Evolutionary conservation across 306 rosid species (phyloP).

Genomic region (Heteromeles arbutifolia): DNA sequence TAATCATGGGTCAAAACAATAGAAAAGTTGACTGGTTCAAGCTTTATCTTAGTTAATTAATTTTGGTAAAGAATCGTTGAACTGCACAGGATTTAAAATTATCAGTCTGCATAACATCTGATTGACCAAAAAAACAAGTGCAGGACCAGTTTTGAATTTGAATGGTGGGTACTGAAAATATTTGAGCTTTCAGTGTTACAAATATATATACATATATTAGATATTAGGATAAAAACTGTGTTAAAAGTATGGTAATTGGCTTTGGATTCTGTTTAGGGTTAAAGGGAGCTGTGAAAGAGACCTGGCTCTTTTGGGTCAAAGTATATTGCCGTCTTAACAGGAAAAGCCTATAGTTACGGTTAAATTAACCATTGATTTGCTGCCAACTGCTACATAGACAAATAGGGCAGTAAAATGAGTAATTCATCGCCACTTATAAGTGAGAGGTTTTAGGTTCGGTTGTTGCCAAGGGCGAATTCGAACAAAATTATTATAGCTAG

Average conservation of each 20-base stretch:
- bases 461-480: accelerated
- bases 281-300: neutral
- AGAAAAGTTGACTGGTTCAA: neutral
- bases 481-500: no score
- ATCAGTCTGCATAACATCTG: neutral
- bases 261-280: neutral
- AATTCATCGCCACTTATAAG: neutral
- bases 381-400: neutral
- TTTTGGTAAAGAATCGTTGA: conserved; percentile 1
- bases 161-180: neutral
- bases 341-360: conserved; percentile 8
- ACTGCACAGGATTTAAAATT: neutral
- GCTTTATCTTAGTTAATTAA: neutral
- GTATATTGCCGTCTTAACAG: neutral
- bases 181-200: neutral
- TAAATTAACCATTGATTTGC: neutral
- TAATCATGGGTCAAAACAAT: neutral
- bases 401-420: neutral
- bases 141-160: neutral
- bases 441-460: no score
- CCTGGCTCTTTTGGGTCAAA: conserved; percentile 11
- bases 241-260: neutral
- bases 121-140: neutral
- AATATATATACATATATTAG: neutral
- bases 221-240: neutral